A percentile compares a stretch with the other conserved stretches of the same genome.
Conservation (phyloP, 768 basidiomycete genomes). For the Suillus spraguei region DNA sequence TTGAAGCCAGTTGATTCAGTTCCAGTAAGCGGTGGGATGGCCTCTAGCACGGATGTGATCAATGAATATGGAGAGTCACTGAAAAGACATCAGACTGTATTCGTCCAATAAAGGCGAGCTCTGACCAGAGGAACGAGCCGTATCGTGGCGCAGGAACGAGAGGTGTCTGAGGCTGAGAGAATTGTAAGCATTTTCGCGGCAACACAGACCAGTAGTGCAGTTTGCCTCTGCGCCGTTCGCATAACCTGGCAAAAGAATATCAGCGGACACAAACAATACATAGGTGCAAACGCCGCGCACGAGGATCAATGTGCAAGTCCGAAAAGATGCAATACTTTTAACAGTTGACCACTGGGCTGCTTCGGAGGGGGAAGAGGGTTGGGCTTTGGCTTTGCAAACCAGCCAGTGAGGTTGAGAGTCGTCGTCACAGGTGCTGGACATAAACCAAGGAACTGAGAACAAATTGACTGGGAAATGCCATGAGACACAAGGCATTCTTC, state of each 20-base stretch:
- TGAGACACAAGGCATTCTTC: neutral
- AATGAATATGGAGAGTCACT: constrained; percentile 70
- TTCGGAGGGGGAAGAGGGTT: constrained; percentile 26
- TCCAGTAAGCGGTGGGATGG: constrained; percentile 67
- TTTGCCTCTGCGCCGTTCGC: constrained; percentile 72
- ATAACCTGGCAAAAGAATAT: constrained; percentile 47
- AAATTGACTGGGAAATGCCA: constrained; percentile 46
- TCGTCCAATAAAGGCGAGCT: neutral
- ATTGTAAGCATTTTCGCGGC: constrained; percentile 58
- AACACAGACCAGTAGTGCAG: constrained; percentile 70
- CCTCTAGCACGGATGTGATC: constrained; percentile 58
- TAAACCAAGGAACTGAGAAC: constrained; percentile 58
- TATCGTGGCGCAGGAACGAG: constrained; percentile 67
- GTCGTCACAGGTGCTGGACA: constrained; percentile 61
- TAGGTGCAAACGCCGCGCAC: constrained; percentile 36
- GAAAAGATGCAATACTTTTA: constrained; percentile 80
- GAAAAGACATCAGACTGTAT: constrained; percentile 15
- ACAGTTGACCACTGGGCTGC: constrained; percentile 60
- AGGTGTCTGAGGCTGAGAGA: constrained; percentile 45
- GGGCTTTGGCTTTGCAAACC: constrained; percentile 82
- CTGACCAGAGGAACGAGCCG: constrained; percentile 63
- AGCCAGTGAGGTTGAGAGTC: constrained; percentile 62
- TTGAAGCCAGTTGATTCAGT: constrained; percentile 63
- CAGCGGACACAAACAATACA: constrained; percentile 2
- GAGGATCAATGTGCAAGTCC: constrained; percentile 76